These are phyloP conservation scores for Senecio squalidus DNA, from an alignment of 140 eudicot genomes.

Conservation along the genomic window DNA sequence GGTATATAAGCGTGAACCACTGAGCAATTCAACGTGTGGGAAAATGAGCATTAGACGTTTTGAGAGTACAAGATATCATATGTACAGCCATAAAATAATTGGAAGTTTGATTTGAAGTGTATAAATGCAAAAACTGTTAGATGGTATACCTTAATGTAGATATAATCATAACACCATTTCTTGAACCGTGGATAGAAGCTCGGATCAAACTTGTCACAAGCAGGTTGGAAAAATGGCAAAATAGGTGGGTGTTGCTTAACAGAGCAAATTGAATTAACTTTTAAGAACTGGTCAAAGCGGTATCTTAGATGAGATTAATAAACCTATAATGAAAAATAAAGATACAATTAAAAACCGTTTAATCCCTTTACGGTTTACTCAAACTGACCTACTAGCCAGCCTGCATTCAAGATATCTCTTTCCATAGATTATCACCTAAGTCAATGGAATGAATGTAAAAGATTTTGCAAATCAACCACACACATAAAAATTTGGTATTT, in stretches of 20 bases:
- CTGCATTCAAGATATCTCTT: no score
- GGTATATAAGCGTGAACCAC: constrained; percentile 93
- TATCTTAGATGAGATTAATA: no score
- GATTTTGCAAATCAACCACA: constrained; percentile 7
- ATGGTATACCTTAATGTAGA: constrained; percentile 80
- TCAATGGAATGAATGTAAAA: background rate
- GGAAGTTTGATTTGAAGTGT: background rate
- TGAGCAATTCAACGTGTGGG: constrained; percentile 30
- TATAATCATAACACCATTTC: constrained; percentile 99
- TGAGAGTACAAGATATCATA: background rate
- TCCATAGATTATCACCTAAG: no score
- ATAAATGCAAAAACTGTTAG: background rate
- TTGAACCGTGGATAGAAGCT: constrained; percentile 95
- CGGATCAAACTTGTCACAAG: constrained; percentile 95
- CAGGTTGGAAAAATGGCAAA: constrained; percentile 14
- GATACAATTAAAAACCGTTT: no score
- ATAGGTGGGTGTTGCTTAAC: background rate
- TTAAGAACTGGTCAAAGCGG: background rate
- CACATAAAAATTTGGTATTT: constrained; percentile 8
- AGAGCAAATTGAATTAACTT: background rate
- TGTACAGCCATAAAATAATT: background rate
- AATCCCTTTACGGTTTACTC: background rate
- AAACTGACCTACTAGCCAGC: background rate
- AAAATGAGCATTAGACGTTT: background rate
- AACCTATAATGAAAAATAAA: no score